Evolutionary conservation across 495 filamentous ascomycete genomes (phyloP), one percentile per base, ranked within the genome.

Genomic region (Amniculicola lignicola): DNA sequence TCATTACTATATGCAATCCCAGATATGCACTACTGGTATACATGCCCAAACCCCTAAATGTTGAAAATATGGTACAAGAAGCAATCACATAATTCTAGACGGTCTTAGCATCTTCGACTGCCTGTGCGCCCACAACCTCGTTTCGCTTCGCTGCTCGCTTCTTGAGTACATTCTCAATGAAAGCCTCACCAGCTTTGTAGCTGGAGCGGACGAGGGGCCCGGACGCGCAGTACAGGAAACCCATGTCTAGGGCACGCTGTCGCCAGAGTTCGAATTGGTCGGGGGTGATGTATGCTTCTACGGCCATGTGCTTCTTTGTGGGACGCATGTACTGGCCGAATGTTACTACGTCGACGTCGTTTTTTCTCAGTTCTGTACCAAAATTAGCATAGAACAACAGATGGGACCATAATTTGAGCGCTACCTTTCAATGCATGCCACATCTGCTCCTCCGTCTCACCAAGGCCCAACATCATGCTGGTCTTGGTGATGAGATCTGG

Each of bases 311-410:
- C 2, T 90, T 81, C 79, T 96, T 97, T 9, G 93, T 98, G 10
- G 93, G 93, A 3, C 90, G 87, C 93, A 98, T 98, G 76, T 98
- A 98, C 77, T 98, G 93, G 2, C 94, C 93, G 54, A 98, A 97
- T 0, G 93, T 98, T 31, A 98, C 89, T 11, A 98, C 89, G 56
- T 98, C 93, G 21, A 96, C 90, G 55, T 87, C 76, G 31, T 82
- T 74, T 49, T 82, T 82, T 19, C 93, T 82, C 23, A 96, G 77
- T 66, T 95, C 87, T 78, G 31, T 12, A 10, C 12, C n/a, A 18
- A 59, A 54, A 68, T 66, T 45, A 61, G 27, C 25, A 39, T 37
- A 39, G n/a, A n/a, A n/a, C n/a, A n/a, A n/a, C n/a, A n/a, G n/a
- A n/a, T n/a, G n/a, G n/a, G n/a, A n/a, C n/a, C n/a, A n/a, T n/a